phyloP scores from a whole-genome alignment of 2,329 filamentous ascomycete genomes.

The Fusarium equiseti region DNA sequence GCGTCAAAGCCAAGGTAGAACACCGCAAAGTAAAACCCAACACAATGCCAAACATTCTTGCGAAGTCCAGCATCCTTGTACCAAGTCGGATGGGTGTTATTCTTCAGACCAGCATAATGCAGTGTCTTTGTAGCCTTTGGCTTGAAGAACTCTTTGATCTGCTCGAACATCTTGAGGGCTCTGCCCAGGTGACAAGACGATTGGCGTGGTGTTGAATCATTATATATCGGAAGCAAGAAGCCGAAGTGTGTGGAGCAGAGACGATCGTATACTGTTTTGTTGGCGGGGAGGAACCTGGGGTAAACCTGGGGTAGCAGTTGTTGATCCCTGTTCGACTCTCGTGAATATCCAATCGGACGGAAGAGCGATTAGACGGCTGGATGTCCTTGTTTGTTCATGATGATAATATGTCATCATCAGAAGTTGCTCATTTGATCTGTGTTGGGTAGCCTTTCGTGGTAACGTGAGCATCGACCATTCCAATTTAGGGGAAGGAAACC shows the following conservation, averaged over 20 bases:
- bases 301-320: conserved; percentile 26
- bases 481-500: no score
- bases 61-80: conserved; percentile 27
- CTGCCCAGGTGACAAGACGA: background rate
- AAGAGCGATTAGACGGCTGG: background rate
- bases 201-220: background rate
- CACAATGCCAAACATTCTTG: conserved; percentile 32
- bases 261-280: background rate
- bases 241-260: background rate
- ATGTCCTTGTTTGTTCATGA: background rate
- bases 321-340: background rate
- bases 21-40: conserved; percentile 34
- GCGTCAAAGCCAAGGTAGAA: conserved; percentile 30
- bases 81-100: conserved; percentile 33
- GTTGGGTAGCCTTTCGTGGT: no score
- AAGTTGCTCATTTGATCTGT: background rate
- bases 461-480: no score
- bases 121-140: conserved; percentile 27
- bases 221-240: conserved; percentile 1
- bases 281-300: conserved; percentile 23
- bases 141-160: conserved; percentile 20
- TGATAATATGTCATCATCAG: background rate
- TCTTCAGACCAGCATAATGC: conserved; percentile 29
- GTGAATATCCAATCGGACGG: background rate
- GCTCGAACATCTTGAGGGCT: conserved; percentile 10